These are phyloP conservation scores for Tirmania nivea DNA, from an alignment of 495 filamentous ascomycete genomes.

Conservation along the genomic window DNA sequence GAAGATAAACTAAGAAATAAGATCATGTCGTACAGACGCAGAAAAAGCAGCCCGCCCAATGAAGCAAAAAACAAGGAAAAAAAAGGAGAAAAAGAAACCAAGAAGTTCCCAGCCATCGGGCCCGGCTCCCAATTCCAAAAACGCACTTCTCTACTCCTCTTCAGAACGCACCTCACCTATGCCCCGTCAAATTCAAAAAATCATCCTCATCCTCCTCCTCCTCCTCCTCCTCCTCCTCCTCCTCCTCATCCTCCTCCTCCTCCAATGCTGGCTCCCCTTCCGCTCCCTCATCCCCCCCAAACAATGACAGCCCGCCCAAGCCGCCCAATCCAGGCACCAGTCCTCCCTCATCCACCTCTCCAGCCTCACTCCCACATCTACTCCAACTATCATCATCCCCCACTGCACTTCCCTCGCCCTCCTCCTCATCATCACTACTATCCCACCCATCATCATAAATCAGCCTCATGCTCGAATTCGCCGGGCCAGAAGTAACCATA, in stretches of 20 bases:
- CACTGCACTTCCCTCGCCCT: constrained; percentile 10
- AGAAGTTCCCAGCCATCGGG: no score
- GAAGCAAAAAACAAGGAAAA: no score
- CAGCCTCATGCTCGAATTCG: constrained; percentile 22
- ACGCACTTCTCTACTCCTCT: no score
- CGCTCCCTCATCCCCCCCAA: background rate
- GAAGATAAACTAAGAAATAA: no score
- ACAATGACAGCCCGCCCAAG: background rate
- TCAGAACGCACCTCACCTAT: constrained; percentile 26
- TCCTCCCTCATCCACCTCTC: constrained; percentile 26
- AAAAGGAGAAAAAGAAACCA: no score
- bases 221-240: constrained; percentile 25
- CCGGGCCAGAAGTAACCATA: constrained; percentile 15
- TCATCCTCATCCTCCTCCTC: constrained; percentile 35
- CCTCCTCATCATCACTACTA: constrained; percentile 19
- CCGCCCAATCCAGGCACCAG: no score
- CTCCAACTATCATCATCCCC: background rate
- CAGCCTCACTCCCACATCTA: constrained; percentile 14
- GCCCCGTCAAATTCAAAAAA: constrained; percentile 47
- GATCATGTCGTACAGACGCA: no score
- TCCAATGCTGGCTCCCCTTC: background rate
- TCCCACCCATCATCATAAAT: constrained; percentile 18
- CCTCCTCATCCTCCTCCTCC: constrained; percentile 19
- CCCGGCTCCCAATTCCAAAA: no score
- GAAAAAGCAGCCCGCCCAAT: no score